Base-by-base conservation (phyloP, 2,329 filamentous ascomycete genomes). In the Venturia effusa region DNA sequence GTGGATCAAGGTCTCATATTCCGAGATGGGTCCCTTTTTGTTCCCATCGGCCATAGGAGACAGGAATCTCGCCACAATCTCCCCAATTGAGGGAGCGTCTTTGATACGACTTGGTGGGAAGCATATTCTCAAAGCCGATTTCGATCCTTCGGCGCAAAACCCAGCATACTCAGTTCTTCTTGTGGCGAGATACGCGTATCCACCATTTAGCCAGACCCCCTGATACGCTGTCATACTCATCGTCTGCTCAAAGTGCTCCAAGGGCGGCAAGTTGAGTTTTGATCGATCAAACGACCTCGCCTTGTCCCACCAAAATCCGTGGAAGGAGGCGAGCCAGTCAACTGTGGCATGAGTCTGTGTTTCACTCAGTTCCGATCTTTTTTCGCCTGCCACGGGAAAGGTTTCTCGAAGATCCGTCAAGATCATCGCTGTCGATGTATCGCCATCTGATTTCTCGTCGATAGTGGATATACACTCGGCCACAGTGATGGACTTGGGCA, bases 111-210 rank as follows among this genome's bases (percentile, higher is more conserved):
- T 27, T n/a, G 34, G 4, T 27, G 6, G 37, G 3, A 19, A 10
- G 34, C 61, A 63, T 22, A 63, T 32, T 15, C 48, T 8, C 13
- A 8, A 4, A 10, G 30, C 19, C 61, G 48, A 88, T 69, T 86
- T 83, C 0, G 80, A 82, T 19, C 75, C 72, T 0, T 69, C 65
- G 59, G 0, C 69, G 73, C 0, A 88, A 34, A 55, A 78, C 0
- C 71, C 73, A 0, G 69, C 70, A 65, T 83, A 87, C 69, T 89
- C 86, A 22, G 71, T 79, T 8, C 76, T 76, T 5, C 86, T 79
- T 0, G 86, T 89, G 0, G 84, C 82, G 0, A 89, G 81, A 67
- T 88, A 88, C 22, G 61, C 59, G 19, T 89, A 89, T 0, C 86
- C 86, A 1, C 86, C 86, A 54, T 88, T 86, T 7, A 85, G 72